A percentile compares a stretch with the other conserved stretches of the same genome.
Conservation (phyloP, 371 early-diverging fungal species). For the Rhizopus stolonifer region DNA sequence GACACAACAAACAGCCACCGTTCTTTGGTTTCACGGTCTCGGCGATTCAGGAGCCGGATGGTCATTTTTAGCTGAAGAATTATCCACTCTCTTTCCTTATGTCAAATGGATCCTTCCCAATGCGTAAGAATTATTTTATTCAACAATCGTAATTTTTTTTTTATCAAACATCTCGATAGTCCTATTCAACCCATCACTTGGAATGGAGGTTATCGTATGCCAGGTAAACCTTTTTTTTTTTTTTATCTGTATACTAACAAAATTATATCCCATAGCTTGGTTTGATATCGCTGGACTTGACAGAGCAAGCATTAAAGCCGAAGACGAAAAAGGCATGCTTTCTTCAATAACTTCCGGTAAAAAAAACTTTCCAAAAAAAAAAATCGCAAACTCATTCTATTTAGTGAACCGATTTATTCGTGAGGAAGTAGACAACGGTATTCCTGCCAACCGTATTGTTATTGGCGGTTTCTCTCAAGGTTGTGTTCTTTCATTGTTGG, state of each 20-base stretch:
- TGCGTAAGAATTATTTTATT: slow-evolving; percentile 52
- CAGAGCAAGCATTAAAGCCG: slow-evolving; percentile 45
- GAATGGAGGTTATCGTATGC: slow-evolving; percentile 86
- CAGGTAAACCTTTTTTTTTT: slow-evolving; percentile 53
- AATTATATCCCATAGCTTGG: slow-evolving; percentile 46
- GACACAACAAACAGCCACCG: slow-evolving; percentile 72
- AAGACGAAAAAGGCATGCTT: slow-evolving; percentile 81
- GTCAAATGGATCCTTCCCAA: slow-evolving; percentile 82
- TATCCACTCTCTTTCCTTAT: slow-evolving; percentile 64
- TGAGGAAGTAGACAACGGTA: slow-evolving; percentile 78
- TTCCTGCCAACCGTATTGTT: slow-evolving; percentile 83
- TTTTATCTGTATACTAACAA: neutral
- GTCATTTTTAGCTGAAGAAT: slow-evolving; percentile 68
- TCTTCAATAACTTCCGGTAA: slow-evolving; percentile 59
- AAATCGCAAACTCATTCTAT: too few relatives aligned
- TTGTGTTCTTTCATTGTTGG: slow-evolving; percentile 74
- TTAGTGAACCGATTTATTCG: slow-evolving; percentile 72
- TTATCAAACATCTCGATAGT: slow-evolving; percentile 18
- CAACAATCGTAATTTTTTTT: neutral
- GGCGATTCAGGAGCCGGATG: slow-evolving; percentile 75
- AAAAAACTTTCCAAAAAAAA: neutral
- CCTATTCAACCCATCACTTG: slow-evolving; percentile 81
- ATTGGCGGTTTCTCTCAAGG: slow-evolving; percentile 97
- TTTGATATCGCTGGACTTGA: slow-evolving; percentile 76
- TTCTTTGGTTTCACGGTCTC: slow-evolving; percentile 77